A percentile compares a stretch with the other conserved stretches of the same genome.
These are phyloP conservation scores for Daucus carota DNA, from an alignment of 129 eudicot species.

Conservation along the genomic window DNA sequence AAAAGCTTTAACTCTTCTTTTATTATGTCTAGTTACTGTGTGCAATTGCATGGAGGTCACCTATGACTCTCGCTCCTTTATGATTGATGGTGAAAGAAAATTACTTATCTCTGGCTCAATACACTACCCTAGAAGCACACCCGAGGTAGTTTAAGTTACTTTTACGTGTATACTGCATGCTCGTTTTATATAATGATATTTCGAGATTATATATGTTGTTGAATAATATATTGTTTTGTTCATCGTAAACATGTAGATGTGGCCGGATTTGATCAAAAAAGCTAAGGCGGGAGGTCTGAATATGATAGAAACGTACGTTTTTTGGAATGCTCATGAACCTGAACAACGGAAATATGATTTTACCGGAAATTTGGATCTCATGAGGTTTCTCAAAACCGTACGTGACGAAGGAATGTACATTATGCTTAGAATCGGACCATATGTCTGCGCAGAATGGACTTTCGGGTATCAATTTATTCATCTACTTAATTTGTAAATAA, in stretches of 20 bases:
- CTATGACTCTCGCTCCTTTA: neutral
- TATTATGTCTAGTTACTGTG: neutral
- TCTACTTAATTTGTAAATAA: too few relatives aligned
- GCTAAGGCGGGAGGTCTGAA: neutral
- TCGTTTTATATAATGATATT: too few relatives aligned
- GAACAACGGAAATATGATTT: conserved; percentile 15
- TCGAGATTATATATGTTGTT: too few relatives aligned
- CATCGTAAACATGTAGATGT: neutral
- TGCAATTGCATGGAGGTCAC: neutral
- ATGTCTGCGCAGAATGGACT: conserved; percentile 23
- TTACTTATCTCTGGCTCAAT: neutral
- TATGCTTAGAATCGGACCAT: conserved; percentile 22
- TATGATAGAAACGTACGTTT: conserved; percentile 1
- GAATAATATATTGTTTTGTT: neutral
- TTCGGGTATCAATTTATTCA: conserved; percentile 10
- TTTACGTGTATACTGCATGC: too few relatives aligned
- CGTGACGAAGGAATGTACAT: conserved; percentile 15
- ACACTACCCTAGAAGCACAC: neutral
- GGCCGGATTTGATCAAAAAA: conserved; percentile 7
- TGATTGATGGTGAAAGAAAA: neutral
- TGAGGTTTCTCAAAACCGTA: conserved; percentile 17
- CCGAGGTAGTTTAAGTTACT: too few relatives aligned
- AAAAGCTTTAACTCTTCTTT: neutral
- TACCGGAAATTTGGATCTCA: conserved; percentile 16
- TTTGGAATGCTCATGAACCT: conserved; percentile 9